These are phyloP conservation scores for Aspergillus asperescens DNA, from an alignment of 495 filamentous ascomycete genomes.

Conservation along the genomic window DNA sequence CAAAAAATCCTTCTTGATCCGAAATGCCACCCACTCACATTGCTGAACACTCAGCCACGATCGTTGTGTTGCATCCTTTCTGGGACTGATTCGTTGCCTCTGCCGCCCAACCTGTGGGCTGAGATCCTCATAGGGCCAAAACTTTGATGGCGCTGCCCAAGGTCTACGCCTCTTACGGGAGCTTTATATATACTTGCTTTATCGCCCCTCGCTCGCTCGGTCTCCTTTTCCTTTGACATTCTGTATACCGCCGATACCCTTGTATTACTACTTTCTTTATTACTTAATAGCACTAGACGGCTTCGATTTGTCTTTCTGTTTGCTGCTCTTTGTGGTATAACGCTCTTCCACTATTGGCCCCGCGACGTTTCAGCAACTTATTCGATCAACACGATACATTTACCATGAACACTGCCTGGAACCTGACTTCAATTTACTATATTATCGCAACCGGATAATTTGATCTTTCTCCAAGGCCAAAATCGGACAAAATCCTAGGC, in stretches of 20 bases:
- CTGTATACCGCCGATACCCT: constrained; percentile 12
- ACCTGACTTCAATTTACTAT: constrained; percentile 18
- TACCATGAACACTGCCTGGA: constrained; percentile 22
- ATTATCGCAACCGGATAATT: constrained; percentile 19
- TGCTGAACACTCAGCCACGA: constrained; percentile 16
- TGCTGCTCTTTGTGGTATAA: constrained; percentile 5
- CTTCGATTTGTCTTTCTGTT: constrained; percentile 6
- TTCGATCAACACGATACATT: constrained; percentile 13
- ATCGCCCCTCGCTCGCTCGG: constrained; percentile 3
- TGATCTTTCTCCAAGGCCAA: not conserved
- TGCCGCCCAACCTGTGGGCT: constrained; percentile 22
- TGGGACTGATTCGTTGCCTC: constrained; percentile 21
- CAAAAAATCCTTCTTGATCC: constrained; percentile 10
- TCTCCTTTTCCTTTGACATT: constrained; percentile 12
- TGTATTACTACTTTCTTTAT: constrained; percentile 16
- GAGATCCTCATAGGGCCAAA: constrained; percentile 23
- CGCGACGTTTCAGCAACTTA: constrained; percentile 19
- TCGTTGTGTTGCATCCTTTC: constrained; percentile 14
- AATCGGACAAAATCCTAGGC: not conserved
- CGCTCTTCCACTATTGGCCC: constrained; percentile 7
- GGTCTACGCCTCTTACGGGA: constrained; percentile 12
- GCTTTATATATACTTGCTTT: constrained; percentile 17
- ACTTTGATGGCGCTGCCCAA: constrained; percentile 21
- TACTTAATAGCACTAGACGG: constrained; percentile 13
- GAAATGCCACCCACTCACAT: constrained; percentile 14